These are phyloP conservation scores for Populus davidiana DNA, from an alignment of 345 rosid genomes.

Conservation along the genomic window DNA sequence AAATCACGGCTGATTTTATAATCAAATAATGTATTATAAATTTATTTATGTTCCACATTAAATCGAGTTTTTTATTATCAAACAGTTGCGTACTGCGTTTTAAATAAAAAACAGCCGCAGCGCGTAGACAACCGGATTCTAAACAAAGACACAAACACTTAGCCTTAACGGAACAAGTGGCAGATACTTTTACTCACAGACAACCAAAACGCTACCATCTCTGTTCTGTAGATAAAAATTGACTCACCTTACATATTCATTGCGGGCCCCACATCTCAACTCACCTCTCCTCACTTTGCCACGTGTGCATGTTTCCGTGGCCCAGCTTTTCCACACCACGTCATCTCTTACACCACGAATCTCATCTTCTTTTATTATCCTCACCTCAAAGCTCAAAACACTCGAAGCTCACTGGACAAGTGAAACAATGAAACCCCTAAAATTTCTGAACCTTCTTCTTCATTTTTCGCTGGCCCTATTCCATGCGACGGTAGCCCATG, in stretches of 20 bases:
- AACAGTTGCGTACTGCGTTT: too few relatives aligned
- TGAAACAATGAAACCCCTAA: not conserved
- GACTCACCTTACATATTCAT: not conserved
- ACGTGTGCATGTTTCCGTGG: not conserved
- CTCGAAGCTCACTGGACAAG: not conserved
- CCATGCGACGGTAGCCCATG: constrained; percentile 19
- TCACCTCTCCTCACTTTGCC: not conserved
- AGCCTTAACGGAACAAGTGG: not conserved
- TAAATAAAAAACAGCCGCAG: too few relatives aligned
- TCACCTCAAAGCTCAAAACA: not conserved
- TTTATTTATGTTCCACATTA: too few relatives aligned
- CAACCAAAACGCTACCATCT: not conserved
- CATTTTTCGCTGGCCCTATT: not conserved
- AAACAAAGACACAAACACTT: too few relatives aligned
- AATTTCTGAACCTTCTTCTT: not conserved
- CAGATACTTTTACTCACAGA: too few relatives aligned
- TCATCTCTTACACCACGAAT: constrained; percentile 15
- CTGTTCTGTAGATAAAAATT: not conserved
- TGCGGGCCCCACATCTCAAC: not conserved
- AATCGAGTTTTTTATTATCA: too few relatives aligned
- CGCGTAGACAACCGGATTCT: too few relatives aligned
- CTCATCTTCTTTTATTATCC: too few relatives aligned
- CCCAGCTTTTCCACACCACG: not conserved
- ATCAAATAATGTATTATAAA: too few relatives aligned
- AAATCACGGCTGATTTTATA: too few relatives aligned